Evolutionary conservation across 1,139 yeast species (phyloP), one percentile per base, ranked within the genome.

Genomic region (Geotrichum europaeum): DNA sequence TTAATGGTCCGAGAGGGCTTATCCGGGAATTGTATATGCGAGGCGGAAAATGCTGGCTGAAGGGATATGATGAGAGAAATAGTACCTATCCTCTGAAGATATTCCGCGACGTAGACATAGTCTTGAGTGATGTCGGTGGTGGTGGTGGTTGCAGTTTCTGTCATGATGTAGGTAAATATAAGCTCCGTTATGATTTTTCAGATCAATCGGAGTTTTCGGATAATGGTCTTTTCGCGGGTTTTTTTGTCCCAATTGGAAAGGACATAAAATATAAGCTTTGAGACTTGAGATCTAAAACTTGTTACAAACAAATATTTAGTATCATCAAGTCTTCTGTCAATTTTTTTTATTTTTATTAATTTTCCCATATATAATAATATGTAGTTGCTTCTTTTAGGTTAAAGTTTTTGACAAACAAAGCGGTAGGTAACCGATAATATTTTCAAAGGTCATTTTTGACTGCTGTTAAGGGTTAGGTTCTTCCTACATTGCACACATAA

Each of bases 101-200:
- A 70, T 63, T 77, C 80, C 1, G 77, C 71, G 62, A 70, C 68
- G 59, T 70, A 74, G 20, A 60, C 54, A 4, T 13, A 49, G 30
- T 49, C 28, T 49, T 25, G 51, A 25, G 32, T 20, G 10, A 9
- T n/a, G 49, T 7, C 10, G 49, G 49, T 6, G 18, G 18, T 49
- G 13, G 55, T 36, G 10, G 32, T 3, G 7, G n/a, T 24, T 9
- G 30, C 20, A 1, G 28, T 40, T 24, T 6, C 22, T n/a, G 18
- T 40, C 47, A 40, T 40, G 1, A 40, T 40, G 18, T 10, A n/a
- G 32, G 32, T 28, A 40, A 40, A 40, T 15, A n/a, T 18, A 40
- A n/a, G 18, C 4, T 40, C 18, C 32, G 32, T 4, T 28, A 5
- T 28, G 32, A 9, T 28, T 28, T 28, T 28, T 28, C 32, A 28